A percentile compares a stretch with the other conserved stretches of the same genome.
Evolutionary conservation across 2,329 filamentous ascomycete species (phyloP).

Genomic region (Anisogramma anomala): DNA sequence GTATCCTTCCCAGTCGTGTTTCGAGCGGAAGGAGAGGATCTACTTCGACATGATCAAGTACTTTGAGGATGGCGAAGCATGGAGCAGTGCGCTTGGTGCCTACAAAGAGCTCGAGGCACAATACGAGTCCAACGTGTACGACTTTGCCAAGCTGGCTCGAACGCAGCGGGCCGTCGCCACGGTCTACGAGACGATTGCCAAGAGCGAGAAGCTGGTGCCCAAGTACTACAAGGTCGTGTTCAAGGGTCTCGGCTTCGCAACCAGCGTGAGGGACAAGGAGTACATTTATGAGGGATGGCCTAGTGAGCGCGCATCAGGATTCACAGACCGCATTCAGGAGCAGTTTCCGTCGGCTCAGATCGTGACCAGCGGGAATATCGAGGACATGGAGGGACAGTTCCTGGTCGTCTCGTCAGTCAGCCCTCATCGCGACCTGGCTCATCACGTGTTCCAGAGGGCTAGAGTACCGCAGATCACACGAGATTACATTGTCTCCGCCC

Average conservation of each 20-base stretch:
- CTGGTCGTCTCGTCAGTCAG: slow-evolving; percentile 71
- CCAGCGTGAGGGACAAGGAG: slow-evolving; percentile 72
- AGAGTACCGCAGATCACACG: slow-evolving; percentile 70
- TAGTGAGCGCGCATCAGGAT: slow-evolving; percentile 65
- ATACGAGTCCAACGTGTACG: slow-evolving; percentile 80
- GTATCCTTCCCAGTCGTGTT: slow-evolving; percentile 75
- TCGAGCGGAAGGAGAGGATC: slow-evolving; percentile 83
- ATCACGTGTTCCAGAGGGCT: slow-evolving; percentile 80
- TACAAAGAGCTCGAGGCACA: slow-evolving; percentile 88
- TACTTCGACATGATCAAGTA: slow-evolving; percentile 93
- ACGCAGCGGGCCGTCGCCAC: slow-evolving; percentile 83
- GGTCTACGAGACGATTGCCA: slow-evolving; percentile 79
- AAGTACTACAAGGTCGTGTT: slow-evolving; percentile 90
- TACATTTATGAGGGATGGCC: slow-evolving; percentile 81
- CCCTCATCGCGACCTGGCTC: slow-evolving; percentile 67
- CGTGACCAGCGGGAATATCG: slow-evolving; percentile 54
- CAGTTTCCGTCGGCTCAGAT: slow-evolving; percentile 81
- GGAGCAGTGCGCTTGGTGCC: slow-evolving; percentile 75
- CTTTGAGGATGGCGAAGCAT: slow-evolving; percentile 89
- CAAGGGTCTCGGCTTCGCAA: slow-evolving; percentile 77
- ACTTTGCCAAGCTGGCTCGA: slow-evolving; percentile 83
- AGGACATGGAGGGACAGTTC: slow-evolving; percentile 85
- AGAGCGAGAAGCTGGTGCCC: slow-evolving; percentile 64
- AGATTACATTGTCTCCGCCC: slow-evolving; percentile 73
- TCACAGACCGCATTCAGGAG: slow-evolving; percentile 85